phyloP scores from a whole-genome alignment of 441 rosid genomes.

The Aquilaria agallochum region DNA sequence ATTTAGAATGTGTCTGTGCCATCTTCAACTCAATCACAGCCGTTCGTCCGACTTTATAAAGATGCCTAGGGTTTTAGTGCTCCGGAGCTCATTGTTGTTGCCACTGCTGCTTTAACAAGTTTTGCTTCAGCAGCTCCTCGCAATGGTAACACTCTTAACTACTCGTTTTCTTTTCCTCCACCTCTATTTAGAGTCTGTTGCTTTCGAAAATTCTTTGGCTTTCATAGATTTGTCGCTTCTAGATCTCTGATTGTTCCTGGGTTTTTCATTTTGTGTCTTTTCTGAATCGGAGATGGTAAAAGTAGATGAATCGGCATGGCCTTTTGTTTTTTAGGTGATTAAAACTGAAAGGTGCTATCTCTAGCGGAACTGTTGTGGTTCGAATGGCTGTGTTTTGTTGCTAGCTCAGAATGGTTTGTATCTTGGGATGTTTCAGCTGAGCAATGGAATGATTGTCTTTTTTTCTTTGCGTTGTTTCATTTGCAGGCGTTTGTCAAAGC shows the following conservation, averaged over 20 bases:
- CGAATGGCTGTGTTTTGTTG: not conserved
- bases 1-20: no score
- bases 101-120: not conserved
- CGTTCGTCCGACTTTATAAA: slow-evolving; percentile 10
- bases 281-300: no score
- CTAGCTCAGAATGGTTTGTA: not conserved
- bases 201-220: no score
- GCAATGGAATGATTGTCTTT: no score
- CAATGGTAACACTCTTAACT: slow-evolving; percentile 9
- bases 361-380: not conserved
- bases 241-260: no score
- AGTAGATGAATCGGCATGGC: no score
- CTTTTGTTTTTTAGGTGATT: no score
- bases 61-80: slow-evolving; percentile 9
- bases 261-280: no score
- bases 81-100: not conserved
- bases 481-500: slow-evolving; percentile 49
- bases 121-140: slow-evolving; percentile 3
- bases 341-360: no score
- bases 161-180: not conserved
- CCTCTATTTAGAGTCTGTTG: no score
- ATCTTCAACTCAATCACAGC: slow-evolving; percentile 8
- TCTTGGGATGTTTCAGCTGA: not conserved
- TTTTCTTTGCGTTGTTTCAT: not conserved
- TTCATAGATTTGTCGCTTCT: no score